Base-by-base conservation (phyloP, 495 filamentous ascomycete genomes). In the Neurospora hispaniola region DNA sequence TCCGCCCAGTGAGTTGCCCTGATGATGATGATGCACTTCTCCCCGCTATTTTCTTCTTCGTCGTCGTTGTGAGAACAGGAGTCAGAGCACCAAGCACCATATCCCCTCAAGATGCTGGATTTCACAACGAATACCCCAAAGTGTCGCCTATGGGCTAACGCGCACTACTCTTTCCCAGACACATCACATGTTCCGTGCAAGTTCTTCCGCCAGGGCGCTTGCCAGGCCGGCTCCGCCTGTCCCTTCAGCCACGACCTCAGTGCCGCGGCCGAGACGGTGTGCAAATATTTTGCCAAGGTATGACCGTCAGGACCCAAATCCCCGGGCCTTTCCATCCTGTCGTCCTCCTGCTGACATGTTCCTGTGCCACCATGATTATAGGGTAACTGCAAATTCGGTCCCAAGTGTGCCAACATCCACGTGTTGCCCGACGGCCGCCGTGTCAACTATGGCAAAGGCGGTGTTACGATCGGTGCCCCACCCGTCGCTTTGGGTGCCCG, bases 211-310 rank as follows among this genome's bases (percentile, higher is more conserved):
- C 92, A 97, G 83, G 96, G 96, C 79, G 90, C 92, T 78, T 99
- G 96, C 82, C 95, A 98, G 87, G 96, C 96, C 69, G 96, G 96
- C 75, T 91, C 91, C 79, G 93, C 94, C 66, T 99, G 96, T 84
- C 96, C 96, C 46, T 99, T 98, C 84, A 91, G 94, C 73, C 96
- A 99, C 83, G 94, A 94, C 66, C 88, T 92, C 73, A 91, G 95
- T 80, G 83, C 90, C 27, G 86, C 93, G 31, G 86, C 89, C 40
- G 93, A 96, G 73, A 93, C 90, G 74, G 90, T 94, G 62, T 99
- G 96, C 89, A 98, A 98, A 84, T 99, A 98, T 83, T 99, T 98
- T 76, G 89, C 93, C 74, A 99, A 98, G 90, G 95, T 97, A 86
- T 12, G 31, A 70, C 40, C 11, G 12, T 4, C 10, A 0, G 44